These are phyloP conservation scores for Coniochaeta pulveracea DNA, from an alignment of 2,329 filamentous ascomycete species.

Conservation along the genomic window DNA sequence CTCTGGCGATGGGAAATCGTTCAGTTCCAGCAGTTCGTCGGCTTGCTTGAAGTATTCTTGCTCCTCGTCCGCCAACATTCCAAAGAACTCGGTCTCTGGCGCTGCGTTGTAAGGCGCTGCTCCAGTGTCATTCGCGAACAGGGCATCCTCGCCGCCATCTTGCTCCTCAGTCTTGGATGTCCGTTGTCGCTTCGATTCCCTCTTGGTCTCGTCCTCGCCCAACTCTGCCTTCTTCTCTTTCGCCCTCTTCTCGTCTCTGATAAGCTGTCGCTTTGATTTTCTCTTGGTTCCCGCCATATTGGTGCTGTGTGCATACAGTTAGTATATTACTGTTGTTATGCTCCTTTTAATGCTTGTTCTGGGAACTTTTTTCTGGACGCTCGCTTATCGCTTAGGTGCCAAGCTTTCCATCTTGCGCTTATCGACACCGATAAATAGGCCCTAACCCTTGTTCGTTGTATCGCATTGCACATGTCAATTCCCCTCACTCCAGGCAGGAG, in stretches of 20 bases:
- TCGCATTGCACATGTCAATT: too few species aligned
- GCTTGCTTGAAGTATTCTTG: conserved; percentile 91
- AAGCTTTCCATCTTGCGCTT: too few species aligned
- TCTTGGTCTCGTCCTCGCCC: conserved; percentile 7
- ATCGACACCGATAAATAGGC: too few species aligned
- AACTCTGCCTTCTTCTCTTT: conserved; percentile 21
- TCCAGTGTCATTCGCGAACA: conserved; percentile 12
- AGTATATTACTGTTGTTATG: too few species aligned
- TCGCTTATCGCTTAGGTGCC: too few species aligned
- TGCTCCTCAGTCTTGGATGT: background rate
- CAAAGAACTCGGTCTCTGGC: conserved; percentile 70
- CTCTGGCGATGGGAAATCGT: conserved; percentile 72
- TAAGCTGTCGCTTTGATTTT: conserved; percentile 23
- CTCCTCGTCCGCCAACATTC: conserved; percentile 83
- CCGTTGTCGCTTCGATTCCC: conserved; percentile 4
- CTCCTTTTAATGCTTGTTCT: too few species aligned
- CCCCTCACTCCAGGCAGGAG: too few species aligned
- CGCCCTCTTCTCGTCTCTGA: conserved; percentile 24
- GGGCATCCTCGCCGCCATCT: conserved; percentile 8
- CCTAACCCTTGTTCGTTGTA: too few species aligned
- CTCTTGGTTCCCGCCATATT: conserved; percentile 20
- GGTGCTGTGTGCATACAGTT: background rate
- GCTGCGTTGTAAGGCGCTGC: conserved; percentile 3
- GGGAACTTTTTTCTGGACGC: too few species aligned
- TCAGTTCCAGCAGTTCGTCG: conserved; percentile 80